phyloP scores from a whole-genome alignment of 1,284 basidiomycete genomes.

The Salmacisia buchloeana region DNA sequence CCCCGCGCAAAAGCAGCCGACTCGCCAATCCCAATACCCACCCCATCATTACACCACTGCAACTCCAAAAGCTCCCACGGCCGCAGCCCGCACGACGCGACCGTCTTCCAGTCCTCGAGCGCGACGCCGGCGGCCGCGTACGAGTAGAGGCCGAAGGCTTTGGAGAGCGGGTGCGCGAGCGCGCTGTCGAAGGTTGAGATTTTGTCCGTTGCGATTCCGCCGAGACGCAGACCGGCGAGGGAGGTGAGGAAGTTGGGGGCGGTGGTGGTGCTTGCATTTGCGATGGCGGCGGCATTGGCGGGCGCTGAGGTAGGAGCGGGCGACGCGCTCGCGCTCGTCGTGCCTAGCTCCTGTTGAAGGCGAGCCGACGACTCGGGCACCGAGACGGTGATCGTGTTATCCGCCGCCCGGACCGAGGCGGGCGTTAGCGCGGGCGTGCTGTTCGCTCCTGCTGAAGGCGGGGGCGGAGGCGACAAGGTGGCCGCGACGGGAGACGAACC shows the following conservation, averaged over 20 bases:
- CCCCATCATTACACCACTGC: slow-evolving; percentile 21
- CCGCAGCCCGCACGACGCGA: slow-evolving; percentile 22
- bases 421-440: no score
- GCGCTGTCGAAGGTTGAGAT: slow-evolving; percentile 10
- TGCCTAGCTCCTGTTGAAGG: not conserved
- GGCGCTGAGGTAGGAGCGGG: no score
- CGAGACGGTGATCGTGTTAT: not conserved
- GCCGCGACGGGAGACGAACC: no score
- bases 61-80: slow-evolving; percentile 37
- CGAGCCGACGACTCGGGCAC: not conserved
- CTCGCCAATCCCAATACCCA: not conserved
- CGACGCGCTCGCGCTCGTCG: no score
- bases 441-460: no score
- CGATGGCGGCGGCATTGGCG: no score
- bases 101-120: slow-evolving; percentile 36
- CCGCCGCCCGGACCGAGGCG: not conserved
- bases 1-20: no score
- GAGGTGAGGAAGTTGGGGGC: slow-evolving; percentile 13
- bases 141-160: slow-evolving; percentile 24
- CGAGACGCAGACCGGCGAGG: slow-evolving; percentile 23
- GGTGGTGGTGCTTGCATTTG: no score
- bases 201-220: slow-evolving; percentile 24
- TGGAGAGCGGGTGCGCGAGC: slow-evolving; percentile 21
- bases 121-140: slow-evolving; percentile 25
- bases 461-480: not conserved